Conservation (phyloP, 2,329 filamentous ascomycete genomes). For the Sarocladium brachiariae region DNA sequence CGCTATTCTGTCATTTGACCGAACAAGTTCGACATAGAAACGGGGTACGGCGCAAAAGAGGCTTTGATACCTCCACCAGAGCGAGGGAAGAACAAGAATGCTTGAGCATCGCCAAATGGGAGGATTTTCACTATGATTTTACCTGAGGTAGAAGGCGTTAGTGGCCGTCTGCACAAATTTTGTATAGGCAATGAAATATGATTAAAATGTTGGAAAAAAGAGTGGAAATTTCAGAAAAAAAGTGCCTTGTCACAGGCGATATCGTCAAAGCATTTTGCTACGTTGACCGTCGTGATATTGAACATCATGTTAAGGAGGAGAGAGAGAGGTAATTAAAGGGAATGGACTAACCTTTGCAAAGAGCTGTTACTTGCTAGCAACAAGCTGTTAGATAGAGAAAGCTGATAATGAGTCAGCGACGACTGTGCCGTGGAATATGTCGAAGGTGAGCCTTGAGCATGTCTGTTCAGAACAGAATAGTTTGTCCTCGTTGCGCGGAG, state of each 20-base stretch:
- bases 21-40: no score
- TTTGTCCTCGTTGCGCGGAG: constrained; percentile 41
- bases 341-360: constrained; percentile 24
- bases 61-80: no score
- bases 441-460: constrained; percentile 6
- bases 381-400: background rate
- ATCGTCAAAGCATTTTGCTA: constrained; percentile 41
- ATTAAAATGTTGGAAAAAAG: background rate
- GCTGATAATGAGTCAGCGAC: constrained; percentile 18
- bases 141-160: background rate
- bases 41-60: no score
- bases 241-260: constrained; percentile 39
- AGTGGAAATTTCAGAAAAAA: constrained; percentile 22
- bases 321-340: background rate
- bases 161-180: background rate
- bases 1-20: no score
- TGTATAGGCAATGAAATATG: background rate
- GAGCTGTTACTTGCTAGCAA: background rate
- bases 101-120: no score
- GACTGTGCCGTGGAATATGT: constrained; percentile 13
- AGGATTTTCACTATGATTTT: no score
- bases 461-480: constrained; percentile 22
- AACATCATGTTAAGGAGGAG: constrained; percentile 30
- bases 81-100: no score
- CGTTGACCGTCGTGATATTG: constrained; percentile 42